These are phyloP conservation scores for Verticillium longisporum DNA, from an alignment of 2,329 filamentous ascomycete species.

Conservation along the genomic window DNA sequence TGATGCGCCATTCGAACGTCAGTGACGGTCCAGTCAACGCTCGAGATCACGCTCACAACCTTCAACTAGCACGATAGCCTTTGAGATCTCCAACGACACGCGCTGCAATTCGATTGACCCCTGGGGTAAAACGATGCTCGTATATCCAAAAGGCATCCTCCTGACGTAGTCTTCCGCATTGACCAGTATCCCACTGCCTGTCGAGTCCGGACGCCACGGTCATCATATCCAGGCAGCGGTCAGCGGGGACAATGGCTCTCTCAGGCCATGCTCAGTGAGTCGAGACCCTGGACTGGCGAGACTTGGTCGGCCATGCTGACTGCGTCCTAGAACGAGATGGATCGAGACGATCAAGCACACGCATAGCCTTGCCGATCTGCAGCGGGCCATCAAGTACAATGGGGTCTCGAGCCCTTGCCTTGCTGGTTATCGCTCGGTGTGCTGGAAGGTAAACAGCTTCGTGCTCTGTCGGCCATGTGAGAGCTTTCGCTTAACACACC, in stretches of 20 bases:
- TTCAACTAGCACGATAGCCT: not conserved
- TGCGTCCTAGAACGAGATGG: slow-evolving; percentile 55
- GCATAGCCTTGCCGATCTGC: slow-evolving; percentile 53
- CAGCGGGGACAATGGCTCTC: not conserved
- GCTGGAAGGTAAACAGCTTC: slow-evolving; percentile 67
- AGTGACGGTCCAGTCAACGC: not conserved
- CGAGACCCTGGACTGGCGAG: not conserved
- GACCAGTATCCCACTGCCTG: no score
- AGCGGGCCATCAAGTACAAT: slow-evolving; percentile 55
- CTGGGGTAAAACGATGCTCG: not conserved
- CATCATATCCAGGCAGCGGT: not conserved
- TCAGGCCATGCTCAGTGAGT: not conserved
- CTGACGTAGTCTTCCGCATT: not conserved
- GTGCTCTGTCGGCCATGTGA: no score
- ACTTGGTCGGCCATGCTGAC: not conserved
- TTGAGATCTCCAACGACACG: not conserved
- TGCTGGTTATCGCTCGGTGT: slow-evolving; percentile 74
- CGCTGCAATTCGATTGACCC: not conserved
- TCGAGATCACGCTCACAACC: not conserved
- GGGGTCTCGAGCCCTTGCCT: slow-evolving; percentile 56
- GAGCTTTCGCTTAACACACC: slow-evolving; percentile 2
- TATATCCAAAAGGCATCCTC: not conserved
- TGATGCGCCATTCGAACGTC: not conserved
- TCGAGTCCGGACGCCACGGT: not conserved
- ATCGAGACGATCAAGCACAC: slow-evolving; percentile 52